Evolutionary conservation across 1,284 basidiomycete genomes (phyloP).

Genomic region (Vanrija sp.): DNA sequence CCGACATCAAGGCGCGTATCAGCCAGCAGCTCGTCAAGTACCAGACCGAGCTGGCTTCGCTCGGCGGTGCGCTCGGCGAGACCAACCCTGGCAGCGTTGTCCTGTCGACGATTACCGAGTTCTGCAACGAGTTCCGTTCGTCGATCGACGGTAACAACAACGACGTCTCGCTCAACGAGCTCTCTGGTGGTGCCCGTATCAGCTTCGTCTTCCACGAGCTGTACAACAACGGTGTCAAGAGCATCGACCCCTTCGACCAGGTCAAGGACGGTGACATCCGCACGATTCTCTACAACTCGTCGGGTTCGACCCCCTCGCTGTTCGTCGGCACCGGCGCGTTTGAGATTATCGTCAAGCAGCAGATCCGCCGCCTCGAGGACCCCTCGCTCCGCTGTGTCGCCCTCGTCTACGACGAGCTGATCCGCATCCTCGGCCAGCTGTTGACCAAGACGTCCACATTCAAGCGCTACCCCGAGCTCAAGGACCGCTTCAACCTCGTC

Average conservation of each 20-base stretch:
- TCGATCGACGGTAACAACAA: conserved; percentile 96
- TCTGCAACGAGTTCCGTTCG: conserved; percentile 91
- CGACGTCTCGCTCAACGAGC: conserved; percentile 87
- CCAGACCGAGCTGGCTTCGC: conserved; percentile 72
- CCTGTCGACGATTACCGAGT: conserved; percentile 93
- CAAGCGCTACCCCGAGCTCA: conserved; percentile 87
- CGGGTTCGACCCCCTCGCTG: conserved; percentile 89
- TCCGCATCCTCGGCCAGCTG: conserved; percentile 87
- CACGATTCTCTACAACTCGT: conserved; percentile 93
- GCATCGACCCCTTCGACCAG: conserved; percentile 95
- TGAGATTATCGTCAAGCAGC: conserved; percentile 97
- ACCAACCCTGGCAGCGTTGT: conserved; percentile 81
- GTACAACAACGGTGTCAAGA: conserved; percentile 92
- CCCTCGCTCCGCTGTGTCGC: conserved; percentile 89
- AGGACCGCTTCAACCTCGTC: conserved; percentile 88
- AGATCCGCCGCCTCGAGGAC: conserved; percentile 93
- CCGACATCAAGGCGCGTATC: conserved; percentile 95
- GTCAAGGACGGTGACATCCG: conserved; percentile 98
- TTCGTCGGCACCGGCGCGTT: conserved; percentile 96
- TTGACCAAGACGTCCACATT: conserved; percentile 87
- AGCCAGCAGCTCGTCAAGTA: conserved; percentile 80
- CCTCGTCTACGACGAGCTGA: conserved; percentile 93
- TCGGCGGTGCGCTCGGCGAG: conserved; percentile 84
- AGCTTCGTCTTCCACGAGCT: conserved; percentile 98
- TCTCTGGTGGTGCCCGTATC: conserved; percentile 95